Base-by-base conservation (phyloP, 805 yeast species). In the Metschnikowia santaceciliae region DNA sequence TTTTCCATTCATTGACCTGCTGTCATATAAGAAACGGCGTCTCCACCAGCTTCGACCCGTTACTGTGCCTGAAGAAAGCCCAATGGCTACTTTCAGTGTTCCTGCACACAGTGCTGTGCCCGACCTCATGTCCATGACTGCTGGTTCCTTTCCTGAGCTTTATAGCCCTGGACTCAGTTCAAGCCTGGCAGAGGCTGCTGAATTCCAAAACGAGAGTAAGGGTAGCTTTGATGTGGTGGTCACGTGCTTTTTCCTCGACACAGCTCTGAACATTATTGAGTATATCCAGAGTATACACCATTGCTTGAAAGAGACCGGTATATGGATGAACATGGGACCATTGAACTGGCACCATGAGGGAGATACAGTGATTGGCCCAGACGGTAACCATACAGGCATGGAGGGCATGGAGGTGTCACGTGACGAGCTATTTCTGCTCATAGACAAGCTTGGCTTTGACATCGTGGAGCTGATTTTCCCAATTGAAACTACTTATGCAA, bases 321-420 rank as follows among this genome's bases (percentile, higher is more conserved):
- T 66, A 15, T 84, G 88, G 88, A 66, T 83, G 26, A 83, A 84
- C 59, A 79, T 82, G 60, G 90, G 90, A 0, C 90, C 89, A 0
- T 65, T 84, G 41, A 66, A 82, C 47, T 84, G 90, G 90, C 92
- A 86, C 64, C 82, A 76, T 60, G 90, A 84, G 57, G 59, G 57
- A 7, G 64, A 66, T 0, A 61, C 71, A 15, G 14, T 13, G 14
- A 19, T 10, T 1, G 78, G 78, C 4, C 6, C 19, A 8, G 17
- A 34, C 5, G 36, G 11, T 15, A n/a, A n/a, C 19, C 11, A 22
- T 22, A 17, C 23, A 6, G 41, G 15, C 8, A 59, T 67, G 54
- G 73, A 68, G 54, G 91, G 90, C 0, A 59, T 86, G 20, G 92
- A 86, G 61, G 61, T 87, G 22, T 63, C 83, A 0, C 58, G 75